A percentile compares a stretch with the other conserved stretches of the same genome.
These are phyloP conservation scores for Fusarium cicatricum DNA, from an alignment of 2,329 filamentous ascomycete genomes.

Conservation along the genomic window DNA sequence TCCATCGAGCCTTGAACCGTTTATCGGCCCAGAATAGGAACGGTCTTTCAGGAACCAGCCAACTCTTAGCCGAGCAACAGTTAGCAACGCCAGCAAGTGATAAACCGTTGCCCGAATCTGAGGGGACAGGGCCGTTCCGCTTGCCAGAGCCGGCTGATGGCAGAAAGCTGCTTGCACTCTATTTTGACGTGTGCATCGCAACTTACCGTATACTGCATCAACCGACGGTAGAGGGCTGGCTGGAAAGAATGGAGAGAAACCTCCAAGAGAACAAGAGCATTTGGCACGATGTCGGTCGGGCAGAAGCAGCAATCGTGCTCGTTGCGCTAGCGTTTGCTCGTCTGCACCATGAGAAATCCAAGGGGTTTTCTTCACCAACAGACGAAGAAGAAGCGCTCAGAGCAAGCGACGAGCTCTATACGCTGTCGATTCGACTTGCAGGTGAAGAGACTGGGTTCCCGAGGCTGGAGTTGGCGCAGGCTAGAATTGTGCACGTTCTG, in stretches of 20 bases:
- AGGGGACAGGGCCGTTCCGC: constrained; percentile 45
- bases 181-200: constrained; percentile 68
- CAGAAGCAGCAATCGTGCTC: constrained; percentile 57
- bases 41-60: constrained; percentile 36
- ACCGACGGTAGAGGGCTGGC: constrained; percentile 60
- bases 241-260: constrained; percentile 51
- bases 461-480: constrained; percentile 64
- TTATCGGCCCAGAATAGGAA: constrained; percentile 53
- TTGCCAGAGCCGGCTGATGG: constrained; percentile 50
- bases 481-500: constrained; percentile 63
- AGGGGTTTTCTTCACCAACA: constrained; percentile 31
- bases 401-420: constrained; percentile 54
- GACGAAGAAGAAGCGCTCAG: constrained; percentile 39
- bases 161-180: constrained; percentile 54
- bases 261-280: constrained; percentile 48
- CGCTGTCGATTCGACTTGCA: constrained; percentile 51
- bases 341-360: constrained; percentile 54
- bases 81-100: constrained; percentile 60
- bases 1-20: constrained; percentile 61
- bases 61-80: constrained; percentile 48
- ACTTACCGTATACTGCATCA: constrained; percentile 67
- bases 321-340: constrained; percentile 58
- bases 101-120: constrained; percentile 52
- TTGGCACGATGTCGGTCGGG: constrained; percentile 50
- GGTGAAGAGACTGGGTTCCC: constrained; percentile 61